Conservation (phyloP, 805 yeast species). For the Isabelozyma gotoi region DNA sequence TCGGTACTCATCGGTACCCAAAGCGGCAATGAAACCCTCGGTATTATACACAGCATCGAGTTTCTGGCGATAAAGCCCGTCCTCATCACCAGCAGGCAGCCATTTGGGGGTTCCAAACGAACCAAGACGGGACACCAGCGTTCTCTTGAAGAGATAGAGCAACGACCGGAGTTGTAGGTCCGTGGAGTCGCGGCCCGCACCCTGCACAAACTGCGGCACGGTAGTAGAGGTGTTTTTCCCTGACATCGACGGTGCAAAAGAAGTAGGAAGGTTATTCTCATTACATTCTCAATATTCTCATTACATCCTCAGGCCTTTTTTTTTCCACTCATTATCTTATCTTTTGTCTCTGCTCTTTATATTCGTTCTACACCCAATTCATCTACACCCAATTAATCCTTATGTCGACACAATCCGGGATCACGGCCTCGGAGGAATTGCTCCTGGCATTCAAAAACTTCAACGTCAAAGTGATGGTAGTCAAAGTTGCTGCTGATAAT, state of each 20-base stretch:
- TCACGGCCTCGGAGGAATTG: constrained; percentile 32
- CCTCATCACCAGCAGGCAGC: not conserved
- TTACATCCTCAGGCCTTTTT: too few relatives aligned
- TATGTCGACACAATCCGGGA: constrained; percentile 48
- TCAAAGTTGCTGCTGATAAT: constrained; percentile 31
- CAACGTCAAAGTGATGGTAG: constrained; percentile 22
- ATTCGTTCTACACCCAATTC: not conserved
- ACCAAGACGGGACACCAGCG: not conserved
- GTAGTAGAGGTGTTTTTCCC: not conserved
- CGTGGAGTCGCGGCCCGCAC: not conserved
- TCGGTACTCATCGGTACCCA: constrained; percentile 60
- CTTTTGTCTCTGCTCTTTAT: not conserved
- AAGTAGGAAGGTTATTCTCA: not conserved
- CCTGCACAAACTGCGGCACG: not conserved
- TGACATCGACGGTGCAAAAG: too few relatives aligned
- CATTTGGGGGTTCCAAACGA: not conserved
- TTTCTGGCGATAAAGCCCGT: constrained; percentile 20
- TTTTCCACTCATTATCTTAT: not conserved
- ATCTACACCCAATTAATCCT: not conserved
- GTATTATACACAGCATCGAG: constrained; percentile 58
- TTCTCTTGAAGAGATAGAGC: not conserved
- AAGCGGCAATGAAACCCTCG: constrained; percentile 36
- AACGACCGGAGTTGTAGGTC: not conserved
- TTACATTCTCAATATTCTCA: too few relatives aligned
- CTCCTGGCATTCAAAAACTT: constrained; percentile 24